These are phyloP conservation scores for Orbilia blumenaviensis DNA, from an alignment of 2,329 filamentous ascomycete species.

Conservation along the genomic window DNA sequence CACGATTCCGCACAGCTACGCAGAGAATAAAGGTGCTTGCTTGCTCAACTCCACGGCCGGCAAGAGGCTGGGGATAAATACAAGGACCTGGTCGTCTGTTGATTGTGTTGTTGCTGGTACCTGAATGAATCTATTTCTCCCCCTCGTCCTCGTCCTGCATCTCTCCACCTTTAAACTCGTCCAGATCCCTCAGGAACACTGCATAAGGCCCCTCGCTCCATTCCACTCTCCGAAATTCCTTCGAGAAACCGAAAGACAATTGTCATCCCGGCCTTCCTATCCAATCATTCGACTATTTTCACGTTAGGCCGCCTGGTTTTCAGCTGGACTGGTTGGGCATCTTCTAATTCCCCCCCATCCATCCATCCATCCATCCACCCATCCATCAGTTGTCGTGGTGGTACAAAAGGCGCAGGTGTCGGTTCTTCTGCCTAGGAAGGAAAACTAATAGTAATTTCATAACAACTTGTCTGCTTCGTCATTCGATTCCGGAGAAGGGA, in stretches of 20 bases:
- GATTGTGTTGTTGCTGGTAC: conserved; percentile 10
- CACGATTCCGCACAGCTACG: background rate
- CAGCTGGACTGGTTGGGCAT: background rate
- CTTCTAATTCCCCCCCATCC: background rate
- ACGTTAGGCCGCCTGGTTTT: background rate
- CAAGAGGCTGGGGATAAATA: conserved; percentile 4
- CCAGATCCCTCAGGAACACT: conserved; percentile 13
- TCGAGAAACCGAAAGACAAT: conserved; percentile 13
- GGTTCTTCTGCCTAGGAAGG: background rate
- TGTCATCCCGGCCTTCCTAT: conserved; percentile 20
- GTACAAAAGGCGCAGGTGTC: conserved; percentile 19
- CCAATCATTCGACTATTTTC: conserved; percentile 27
- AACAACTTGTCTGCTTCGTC: background rate
- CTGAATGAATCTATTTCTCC: conserved; percentile 5
- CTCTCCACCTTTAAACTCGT: conserved; percentile 18
- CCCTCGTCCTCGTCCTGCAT: conserved; percentile 19
- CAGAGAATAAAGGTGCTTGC: conserved; percentile 5
- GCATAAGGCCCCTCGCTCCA: conserved; percentile 15
- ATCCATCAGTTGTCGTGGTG: background rate
- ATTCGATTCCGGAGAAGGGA: background rate
- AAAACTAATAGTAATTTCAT: background rate
- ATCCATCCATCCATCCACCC: too few relatives aligned
- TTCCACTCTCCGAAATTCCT: conserved; percentile 42
- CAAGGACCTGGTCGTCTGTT: background rate
- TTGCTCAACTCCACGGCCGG: background rate